Evolutionary conservation across 441 rosid species (phyloP), one percentile per base, ranked within the genome.

Genomic region (Gossypium lobatum): DNA sequence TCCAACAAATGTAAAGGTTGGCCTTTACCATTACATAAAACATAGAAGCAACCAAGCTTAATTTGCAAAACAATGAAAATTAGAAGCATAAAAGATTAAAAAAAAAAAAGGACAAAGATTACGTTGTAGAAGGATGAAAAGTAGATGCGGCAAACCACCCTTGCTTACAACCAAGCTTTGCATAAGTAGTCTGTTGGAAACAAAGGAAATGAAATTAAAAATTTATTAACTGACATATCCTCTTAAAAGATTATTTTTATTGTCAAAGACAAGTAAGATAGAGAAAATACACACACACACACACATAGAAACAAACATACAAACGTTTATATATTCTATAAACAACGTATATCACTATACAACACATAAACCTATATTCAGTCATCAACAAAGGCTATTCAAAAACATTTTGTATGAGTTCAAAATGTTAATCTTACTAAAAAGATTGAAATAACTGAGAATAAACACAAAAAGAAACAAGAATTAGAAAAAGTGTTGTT

Each of bases 111-210:
- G 1, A 26, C 14, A 10, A 50, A 77, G 2, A 88, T 85, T 77
- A 92, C 98, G 77, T 70, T 63, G 91, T 80, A 79, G 91, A 76
- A 81, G 90, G 94, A 79, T 94, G 97, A 62, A 78, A 78, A 67
- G 88, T 82, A 75, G 95, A 85, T 74, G 98, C 88, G 70, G 78
- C 81, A 77, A 94, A 92, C 96, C 97, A 92, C 67, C 97, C 98
- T 87, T 92, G 98, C 13, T 97, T 91, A 71, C 94, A 88, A 66
- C 92, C 96, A 81, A 92, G 98, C 88, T 82, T 95, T 54, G 88
- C 85, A 76, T 94, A 94, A 6, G 96, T 88, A 77, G 88, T 86
- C 97, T 95, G 85, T 61, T 14, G 25, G 69, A 55, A 74, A 67
- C 50, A 60, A 68, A 53, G 34, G 31, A 53, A 26, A 16, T 3